Evolutionary conservation across 768 basidiomycete genomes (phyloP), one percentile per base, ranked within the genome.

Genomic region (Mycena galericulata): DNA sequence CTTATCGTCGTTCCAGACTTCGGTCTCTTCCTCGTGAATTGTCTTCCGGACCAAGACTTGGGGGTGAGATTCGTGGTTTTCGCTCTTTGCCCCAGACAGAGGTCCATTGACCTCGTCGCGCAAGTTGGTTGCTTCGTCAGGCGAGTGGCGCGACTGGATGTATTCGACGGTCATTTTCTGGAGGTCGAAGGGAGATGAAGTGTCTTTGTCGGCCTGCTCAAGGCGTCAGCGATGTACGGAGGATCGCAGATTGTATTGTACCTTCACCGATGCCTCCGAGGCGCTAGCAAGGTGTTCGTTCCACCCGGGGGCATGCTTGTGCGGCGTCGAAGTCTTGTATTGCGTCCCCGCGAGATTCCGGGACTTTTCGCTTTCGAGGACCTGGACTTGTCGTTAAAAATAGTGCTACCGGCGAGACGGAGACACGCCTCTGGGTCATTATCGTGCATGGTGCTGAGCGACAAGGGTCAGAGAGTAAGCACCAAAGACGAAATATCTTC

Each of bases 211-310:
- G 10, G 86, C 86, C 86, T 87, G 57, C 55, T 26, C 34, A 36
- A 36, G 20, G 47, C 30, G 62, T 70, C 49, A 66, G 53, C n/a
- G 7, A 55, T 24, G 38, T 17, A 26, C 36, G 17, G 3, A 26
- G 3, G 12, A 14, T 40, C 22, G 2, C 14, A 15, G 17, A 38
- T 34, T 6, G 20, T 12, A 26, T n/a, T 26, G 51, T 51, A 87
- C 91, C 85, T 92, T 92, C 50, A 92, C 81, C 20, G 80, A 78
- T 5, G 92, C 91, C 77, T 92, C 91, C 2, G 92, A 92, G 14
- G 83, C 68, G 62, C 83, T 85, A 0, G 91, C 91, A 15, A 92
- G 84, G 27, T 77, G 75, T 71, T 92, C 91, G 68, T 92, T 92
- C 91, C 91, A 92, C 1, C 90, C 91, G 4, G 90, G 91, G 0